These are phyloP conservation scores for Musa balbisiana DNA, from an alignment of 202 grass and related monocot species.

Conservation along the genomic window DNA sequence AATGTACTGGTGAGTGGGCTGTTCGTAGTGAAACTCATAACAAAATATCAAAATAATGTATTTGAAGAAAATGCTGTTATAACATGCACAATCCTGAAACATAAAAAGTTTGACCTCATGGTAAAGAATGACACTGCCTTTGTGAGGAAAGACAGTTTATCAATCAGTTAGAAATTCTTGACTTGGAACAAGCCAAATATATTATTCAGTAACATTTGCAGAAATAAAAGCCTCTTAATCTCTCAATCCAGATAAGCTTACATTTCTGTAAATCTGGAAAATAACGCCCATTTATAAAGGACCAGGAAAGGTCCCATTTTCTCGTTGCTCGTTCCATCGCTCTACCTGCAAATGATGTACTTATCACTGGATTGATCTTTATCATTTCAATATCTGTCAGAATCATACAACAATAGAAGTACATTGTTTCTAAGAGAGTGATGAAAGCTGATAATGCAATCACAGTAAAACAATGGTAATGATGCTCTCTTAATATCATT, in stretches of 20 bases:
- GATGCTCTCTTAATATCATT: no score
- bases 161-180: not conserved
- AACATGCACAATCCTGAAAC: no score
- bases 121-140: not conserved
- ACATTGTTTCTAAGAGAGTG: not conserved
- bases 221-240: slow-evolving; percentile 21
- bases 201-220: slow-evolving; percentile 33
- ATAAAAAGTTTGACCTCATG: no score
- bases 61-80: no score
- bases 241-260: slow-evolving; percentile 15
- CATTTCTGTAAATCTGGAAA: not conserved
- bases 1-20: no score
- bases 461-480: no score
- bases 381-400: not conserved
- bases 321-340: slow-evolving; percentile 87
- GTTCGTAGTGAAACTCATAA: no score
- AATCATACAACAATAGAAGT: not conserved
- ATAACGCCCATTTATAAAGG: slow-evolving; percentile 40
- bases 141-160: not conserved
- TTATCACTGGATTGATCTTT: not conserved
- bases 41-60: no score
- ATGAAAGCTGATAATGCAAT: not conserved
- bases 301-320: slow-evolving; percentile 88
- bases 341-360: slow-evolving; percentile 46
- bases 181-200: slow-evolving; percentile 18